Percentiles rank a stretch among this genome's conserved stretches.
Evolutionary conservation across 2,329 filamentous ascomycete genomes (phyloP).

Genomic region (Pseudogymnoascus sp.): DNA sequence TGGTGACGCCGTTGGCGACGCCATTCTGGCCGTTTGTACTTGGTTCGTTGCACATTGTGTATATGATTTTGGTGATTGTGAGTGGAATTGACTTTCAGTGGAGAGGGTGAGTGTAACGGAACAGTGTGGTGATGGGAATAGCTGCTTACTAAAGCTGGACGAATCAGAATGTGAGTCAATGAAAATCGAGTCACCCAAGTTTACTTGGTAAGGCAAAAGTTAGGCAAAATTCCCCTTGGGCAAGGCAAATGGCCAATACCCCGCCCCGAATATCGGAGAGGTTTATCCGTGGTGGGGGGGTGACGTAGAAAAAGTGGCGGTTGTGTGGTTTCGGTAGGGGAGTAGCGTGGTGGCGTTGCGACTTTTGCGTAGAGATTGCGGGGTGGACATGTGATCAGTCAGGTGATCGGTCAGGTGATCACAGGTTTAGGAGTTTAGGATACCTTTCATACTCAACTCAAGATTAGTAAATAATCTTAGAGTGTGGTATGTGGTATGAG

Average conservation of each 20-base stretch:
- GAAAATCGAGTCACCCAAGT: constrained; percentile 4
- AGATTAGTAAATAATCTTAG: no score
- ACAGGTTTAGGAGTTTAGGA: no score
- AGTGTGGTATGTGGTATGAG: no score
- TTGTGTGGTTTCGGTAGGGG: background rate
- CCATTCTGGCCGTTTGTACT: constrained; percentile 4
- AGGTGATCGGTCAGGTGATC: no score
- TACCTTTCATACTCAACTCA: no score
- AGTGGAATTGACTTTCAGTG: background rate
- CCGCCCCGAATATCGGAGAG: background rate
- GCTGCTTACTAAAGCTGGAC: constrained; percentile 2
- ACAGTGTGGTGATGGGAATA: constrained; percentile 7
- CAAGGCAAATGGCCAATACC: background rate
- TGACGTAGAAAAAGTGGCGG: background rate
- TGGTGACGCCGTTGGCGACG: background rate
- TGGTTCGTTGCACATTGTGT: background rate
- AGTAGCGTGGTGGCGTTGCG: background rate
- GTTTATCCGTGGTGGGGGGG: background rate
- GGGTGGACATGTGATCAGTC: background rate
- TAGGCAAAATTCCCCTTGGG: background rate
- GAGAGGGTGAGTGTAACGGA: constrained; percentile 2
- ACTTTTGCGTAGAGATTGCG: background rate
- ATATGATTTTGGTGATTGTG: background rate
- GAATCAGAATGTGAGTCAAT: constrained; percentile 8
- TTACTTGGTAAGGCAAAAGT: background rate